Percentiles rank a stretch among this genome's conserved stretches.
Conservation (phyloP, 805 yeast genomes). For the Isabelozyma pseudorhagii region DNA sequence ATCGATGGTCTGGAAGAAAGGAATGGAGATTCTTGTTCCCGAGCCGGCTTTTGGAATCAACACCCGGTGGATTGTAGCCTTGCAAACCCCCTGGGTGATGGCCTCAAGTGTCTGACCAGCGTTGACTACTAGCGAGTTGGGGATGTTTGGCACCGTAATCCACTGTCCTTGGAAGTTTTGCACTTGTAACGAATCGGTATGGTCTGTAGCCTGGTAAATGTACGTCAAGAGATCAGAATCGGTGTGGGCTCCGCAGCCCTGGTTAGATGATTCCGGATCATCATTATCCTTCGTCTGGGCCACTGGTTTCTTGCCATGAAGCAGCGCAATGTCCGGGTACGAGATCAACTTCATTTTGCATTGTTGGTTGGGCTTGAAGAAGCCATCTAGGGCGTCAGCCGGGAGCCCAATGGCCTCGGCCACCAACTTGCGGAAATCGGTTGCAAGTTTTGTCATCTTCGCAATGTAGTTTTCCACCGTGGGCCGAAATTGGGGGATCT, state of each 20-base stretch:
- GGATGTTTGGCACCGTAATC: slow-evolving; percentile 51
- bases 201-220: slow-evolving; percentile 54
- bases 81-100: slow-evolving; percentile 54
- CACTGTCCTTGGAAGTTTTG: slow-evolving; percentile 54
- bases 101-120: slow-evolving; percentile 64
- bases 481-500: slow-evolving; percentile 43
- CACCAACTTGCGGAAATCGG: slow-evolving; percentile 42
- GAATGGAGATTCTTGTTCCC: slow-evolving; percentile 44
- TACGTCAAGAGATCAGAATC: slow-evolving; percentile 63
- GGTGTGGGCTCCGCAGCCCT: slow-evolving; percentile 66
- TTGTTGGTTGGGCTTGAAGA: slow-evolving; percentile 51
- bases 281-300: slow-evolving; percentile 18
- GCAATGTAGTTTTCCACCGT: slow-evolving; percentile 40
- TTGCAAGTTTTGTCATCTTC: slow-evolving; percentile 44
- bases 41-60: slow-evolving; percentile 37
- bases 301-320: slow-evolving; percentile 14
- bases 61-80: slow-evolving; percentile 58
- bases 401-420: slow-evolving; percentile 55
- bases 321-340: slow-evolving; percentile 46
- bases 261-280: slow-evolving; percentile 25
- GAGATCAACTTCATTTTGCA: slow-evolving; percentile 53
- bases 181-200: slow-evolving; percentile 51
- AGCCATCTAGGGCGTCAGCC: slow-evolving; percentile 41
- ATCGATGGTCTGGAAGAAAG: slow-evolving; percentile 49
- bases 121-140: slow-evolving; percentile 50